These are phyloP conservation scores for Orychophragmus violaceus DNA, from an alignment of 345 rosid genomes.

Conservation along the genomic window DNA sequence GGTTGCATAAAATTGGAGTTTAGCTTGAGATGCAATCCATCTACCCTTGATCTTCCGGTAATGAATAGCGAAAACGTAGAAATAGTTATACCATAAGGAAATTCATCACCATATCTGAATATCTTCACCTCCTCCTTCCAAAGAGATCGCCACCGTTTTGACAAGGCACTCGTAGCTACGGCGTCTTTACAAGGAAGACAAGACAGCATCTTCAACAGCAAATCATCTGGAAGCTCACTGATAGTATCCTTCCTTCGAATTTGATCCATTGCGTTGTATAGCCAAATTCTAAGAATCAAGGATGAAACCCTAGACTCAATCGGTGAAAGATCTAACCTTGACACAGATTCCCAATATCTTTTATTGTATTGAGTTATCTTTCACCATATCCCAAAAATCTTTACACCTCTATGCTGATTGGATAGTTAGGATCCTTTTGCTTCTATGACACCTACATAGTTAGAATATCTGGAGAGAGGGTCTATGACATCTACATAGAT, in stretches of 20 bases:
- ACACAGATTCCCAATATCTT: too few species aligned
- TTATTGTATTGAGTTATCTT: too few species aligned
- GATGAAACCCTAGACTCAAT: neutral
- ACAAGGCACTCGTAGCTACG: neutral
- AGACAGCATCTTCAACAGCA: neutral
- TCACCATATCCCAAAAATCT: too few species aligned
- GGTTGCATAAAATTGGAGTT: fast-evolving
- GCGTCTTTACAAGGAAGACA: neutral
- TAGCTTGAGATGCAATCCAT: neutral
- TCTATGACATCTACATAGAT: too few species aligned
- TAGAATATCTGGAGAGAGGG: too few species aligned
- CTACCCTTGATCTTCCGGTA: neutral
- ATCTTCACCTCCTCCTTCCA: neutral
- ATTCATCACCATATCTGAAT: neutral
- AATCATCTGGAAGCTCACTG: neutral
- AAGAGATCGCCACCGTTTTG: constrained; percentile 1
- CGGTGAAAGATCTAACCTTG: too few species aligned
- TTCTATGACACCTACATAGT: too few species aligned
- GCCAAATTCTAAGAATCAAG: neutral
- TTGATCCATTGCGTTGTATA: neutral
- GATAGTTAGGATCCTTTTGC: too few species aligned
- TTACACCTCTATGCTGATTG: too few species aligned
- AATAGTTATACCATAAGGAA: neutral
- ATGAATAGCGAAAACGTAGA: neutral
- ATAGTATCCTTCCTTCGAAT: neutral